These are phyloP conservation scores for Clarkia xantiana DNA, from an alignment of 345 rosid genomes.

Conservation along the genomic window DNA sequence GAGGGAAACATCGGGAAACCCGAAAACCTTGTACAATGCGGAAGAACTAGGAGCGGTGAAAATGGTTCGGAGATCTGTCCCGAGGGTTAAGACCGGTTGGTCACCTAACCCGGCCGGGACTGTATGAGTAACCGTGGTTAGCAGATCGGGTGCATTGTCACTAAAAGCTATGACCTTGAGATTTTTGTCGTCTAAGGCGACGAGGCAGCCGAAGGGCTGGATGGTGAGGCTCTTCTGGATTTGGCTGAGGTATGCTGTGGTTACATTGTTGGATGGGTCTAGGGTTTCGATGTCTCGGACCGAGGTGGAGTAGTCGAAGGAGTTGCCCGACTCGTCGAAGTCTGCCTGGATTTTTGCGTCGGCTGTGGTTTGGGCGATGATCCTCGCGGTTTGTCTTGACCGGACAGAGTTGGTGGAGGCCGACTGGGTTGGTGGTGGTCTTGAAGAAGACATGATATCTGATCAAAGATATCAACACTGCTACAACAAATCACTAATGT, in stretches of 20 bases:
- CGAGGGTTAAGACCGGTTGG: conserved; percentile 55
- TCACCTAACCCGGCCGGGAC: conserved; percentile 96
- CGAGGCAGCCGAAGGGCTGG: conserved; percentile 94
- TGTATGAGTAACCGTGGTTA: conserved; percentile 83
- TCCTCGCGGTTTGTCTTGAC: conserved; percentile 70
- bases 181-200: conserved; percentile 83
- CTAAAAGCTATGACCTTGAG: conserved; percentile 79
- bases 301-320: conserved; percentile 78
- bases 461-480: too few species aligned
- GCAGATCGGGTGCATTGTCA: conserved; percentile 81
- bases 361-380: conserved; percentile 80
- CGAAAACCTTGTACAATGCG: conserved; percentile 76
- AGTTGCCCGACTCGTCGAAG: conserved; percentile 79
- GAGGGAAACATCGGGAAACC: conserved; percentile 76
- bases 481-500: too few species aligned
- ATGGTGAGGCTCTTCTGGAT: conserved; percentile 89
- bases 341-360: conserved; percentile 92
- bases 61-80: conserved; percentile 58
- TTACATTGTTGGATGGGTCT: conserved; percentile 58
- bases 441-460: conserved; percentile 54
- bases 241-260: conserved; percentile 85
- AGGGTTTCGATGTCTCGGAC: conserved; percentile 38
- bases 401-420: conserved; percentile 44
- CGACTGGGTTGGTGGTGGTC: conserved; percentile 55
- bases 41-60: conserved; percentile 84